Percentiles rank a stretch among this genome's conserved stretches.
phyloP scores from a whole-genome alignment of 495 filamentous ascomycete species.

The Cercophora scortea region DNA sequence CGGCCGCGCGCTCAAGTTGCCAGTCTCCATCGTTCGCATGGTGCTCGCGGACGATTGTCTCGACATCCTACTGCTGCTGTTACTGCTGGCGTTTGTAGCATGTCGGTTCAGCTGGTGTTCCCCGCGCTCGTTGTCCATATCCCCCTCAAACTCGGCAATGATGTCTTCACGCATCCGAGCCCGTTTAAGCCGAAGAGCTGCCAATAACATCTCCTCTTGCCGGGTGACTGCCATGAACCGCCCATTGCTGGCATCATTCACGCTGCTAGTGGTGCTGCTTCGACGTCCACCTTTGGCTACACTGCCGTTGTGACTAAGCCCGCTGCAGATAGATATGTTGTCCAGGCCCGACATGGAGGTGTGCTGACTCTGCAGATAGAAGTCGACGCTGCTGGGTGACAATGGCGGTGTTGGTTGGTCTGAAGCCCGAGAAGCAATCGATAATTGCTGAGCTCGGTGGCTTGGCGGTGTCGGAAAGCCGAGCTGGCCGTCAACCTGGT shows the following conservation, averaged over 20 bases:
- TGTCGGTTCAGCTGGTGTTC: conserved; percentile 9
- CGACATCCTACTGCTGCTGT: conserved; percentile 15
- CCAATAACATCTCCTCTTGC: conserved; percentile 77
- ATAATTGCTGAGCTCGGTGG: conserved; percentile 1
- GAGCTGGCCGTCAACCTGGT: conserved; percentile 20
- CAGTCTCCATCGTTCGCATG: conserved; percentile 10
- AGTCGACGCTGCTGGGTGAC: conserved; percentile 40
- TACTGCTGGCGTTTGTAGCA: conserved; percentile 16
- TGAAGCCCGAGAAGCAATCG: conserved; percentile 12
- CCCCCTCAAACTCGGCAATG: conserved; percentile 48
- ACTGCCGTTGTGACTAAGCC: conserved; percentile 11
- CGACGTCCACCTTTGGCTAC: conserved; percentile 6
- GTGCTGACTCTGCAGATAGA: conserved; percentile 26
- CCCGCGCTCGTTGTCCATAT: conserved; percentile 11
- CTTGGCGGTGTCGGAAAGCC: conserved; percentile 22
- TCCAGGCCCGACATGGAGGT: conserved; percentile 9
- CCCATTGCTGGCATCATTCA: conserved; percentile 35
- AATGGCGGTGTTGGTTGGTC: conserved; percentile 39
- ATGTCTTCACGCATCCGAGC: conserved; percentile 68
- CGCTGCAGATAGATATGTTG: conserved; percentile 14
- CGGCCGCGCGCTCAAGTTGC: conserved; percentile 13
- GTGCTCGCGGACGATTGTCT: conserved; percentile 24
- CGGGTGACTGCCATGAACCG: conserved; percentile 78
- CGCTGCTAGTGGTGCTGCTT: conserved; percentile 16
- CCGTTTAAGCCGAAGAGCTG: conserved; percentile 70